Evolutionary conservation across 225 moss, liverwort and hornwort species (phyloP), one percentile per base, ranked within the genome.

Genomic region (Ulota crispa): DNA sequence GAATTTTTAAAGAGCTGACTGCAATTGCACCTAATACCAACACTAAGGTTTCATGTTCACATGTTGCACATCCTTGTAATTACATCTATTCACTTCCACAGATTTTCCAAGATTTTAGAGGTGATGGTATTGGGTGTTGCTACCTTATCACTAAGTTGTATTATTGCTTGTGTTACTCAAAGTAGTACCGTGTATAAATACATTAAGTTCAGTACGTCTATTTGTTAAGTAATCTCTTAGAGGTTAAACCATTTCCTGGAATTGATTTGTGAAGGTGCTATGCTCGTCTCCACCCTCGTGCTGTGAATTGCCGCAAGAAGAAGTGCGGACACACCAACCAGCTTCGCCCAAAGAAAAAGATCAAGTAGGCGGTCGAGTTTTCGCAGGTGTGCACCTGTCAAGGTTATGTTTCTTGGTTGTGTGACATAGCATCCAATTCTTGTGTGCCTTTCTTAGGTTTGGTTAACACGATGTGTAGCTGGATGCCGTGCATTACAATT

Each of bases 321-420:
- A 96, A 96, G 83, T 96, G 96, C 66, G 95, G 95, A 65, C 96
- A 96, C 86, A 96, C 90, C 82, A 96, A 96, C 83, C 95, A 96
- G 93, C 86, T 93, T 45, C 86, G 92, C 59, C 93, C 93, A 2
- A 93, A 93, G 90, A 93, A 93, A 76, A 93, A 92, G 83, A 90
- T 93, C 21, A 92, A 92, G 93, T 92, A 93, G 89, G 85, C 12
- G 52, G 57, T 80, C 56, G 8, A 81, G 76, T 64, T 63, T 78
- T 55, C 30, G 65, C 66, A 79, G 50, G 42, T 41, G 55, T 77
- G 61, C 34, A 28, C 53, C 3, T 73, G 37, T 70, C 78, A 65
- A 70, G 63, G 59, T 71, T 82, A 14, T 76, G 45, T 75, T 71
- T 31, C 39, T 36, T 77, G 63, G 53, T 19, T n/a, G 76, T 71